phyloP scores from a whole-genome alignment of 768 basidiomycete species.

The Termitomyces sp. region DNA sequence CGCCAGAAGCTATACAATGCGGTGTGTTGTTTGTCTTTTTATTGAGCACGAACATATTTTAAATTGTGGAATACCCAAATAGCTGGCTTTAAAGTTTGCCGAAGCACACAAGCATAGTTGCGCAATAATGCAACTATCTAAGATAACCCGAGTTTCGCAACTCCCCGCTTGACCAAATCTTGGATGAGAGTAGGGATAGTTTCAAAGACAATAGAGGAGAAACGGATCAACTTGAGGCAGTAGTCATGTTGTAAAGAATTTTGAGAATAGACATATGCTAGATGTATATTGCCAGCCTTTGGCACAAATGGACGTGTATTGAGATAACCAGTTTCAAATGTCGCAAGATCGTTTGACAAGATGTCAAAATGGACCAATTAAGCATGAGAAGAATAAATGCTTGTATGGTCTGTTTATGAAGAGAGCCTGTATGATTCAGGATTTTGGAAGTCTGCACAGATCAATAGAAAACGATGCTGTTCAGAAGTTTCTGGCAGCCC shows the following conservation, averaged over 20 bases:
- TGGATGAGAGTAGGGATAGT: not conserved
- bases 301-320: not conserved
- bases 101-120: no score
- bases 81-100: no score
- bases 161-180: no score
- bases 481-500: no score
- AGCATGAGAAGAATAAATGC: not conserved
- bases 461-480: no score
- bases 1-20: conserved; percentile 81
- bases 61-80: conserved; percentile 9
- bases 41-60: not conserved
- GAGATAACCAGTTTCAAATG: conserved; percentile 4
- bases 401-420: no score
- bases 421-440: no score
- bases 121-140: no score
- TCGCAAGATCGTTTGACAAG: not conserved
- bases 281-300: conserved; percentile 11
- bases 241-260: conserved; percentile 5
- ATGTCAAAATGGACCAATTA: not conserved
- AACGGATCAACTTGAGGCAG: not conserved
- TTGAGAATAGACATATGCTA: conserved; percentile 7
- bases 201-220: not conserved
- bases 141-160: no score
- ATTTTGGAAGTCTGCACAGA: no score
- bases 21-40: conserved; percentile 41